Evolutionary conservation across 139 green algal genomes (phyloP).

Genomic region (Edaphochlamys debaryana): DNA sequence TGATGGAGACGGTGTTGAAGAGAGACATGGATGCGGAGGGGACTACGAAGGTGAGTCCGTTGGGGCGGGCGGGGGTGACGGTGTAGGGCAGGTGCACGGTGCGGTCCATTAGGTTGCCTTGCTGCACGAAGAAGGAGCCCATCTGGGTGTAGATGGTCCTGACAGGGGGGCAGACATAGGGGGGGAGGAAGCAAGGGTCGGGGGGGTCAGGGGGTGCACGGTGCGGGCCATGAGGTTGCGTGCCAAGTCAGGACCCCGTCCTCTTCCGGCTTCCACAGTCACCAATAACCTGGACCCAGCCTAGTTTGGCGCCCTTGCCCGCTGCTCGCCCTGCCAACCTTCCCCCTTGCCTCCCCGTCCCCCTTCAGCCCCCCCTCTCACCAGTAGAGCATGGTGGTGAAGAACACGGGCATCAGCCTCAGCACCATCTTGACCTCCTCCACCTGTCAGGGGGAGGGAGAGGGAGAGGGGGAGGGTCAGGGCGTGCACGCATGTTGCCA

Average conservation of each 20-base stretch:
- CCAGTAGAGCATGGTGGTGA: constrained; percentile 90
- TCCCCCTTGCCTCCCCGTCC: too few relatives aligned
- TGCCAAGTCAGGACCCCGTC: too few relatives aligned
- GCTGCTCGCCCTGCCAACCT: background rate
- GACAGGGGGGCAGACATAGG: background rate
- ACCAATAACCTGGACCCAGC: too few relatives aligned
- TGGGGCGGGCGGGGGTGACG: too few relatives aligned
- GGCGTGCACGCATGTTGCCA: too few relatives aligned
- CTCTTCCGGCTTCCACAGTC: too few relatives aligned
- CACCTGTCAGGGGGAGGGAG: constrained; percentile 51
- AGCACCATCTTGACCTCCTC: constrained; percentile 95
- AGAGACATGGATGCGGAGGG: constrained; percentile 86
- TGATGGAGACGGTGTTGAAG: constrained; percentile 90
- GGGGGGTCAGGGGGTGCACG: background rate
- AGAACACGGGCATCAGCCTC: constrained; percentile 92
- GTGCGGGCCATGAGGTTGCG: too few relatives aligned
- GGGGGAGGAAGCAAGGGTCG: background rate
- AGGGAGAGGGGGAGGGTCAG: too few relatives aligned
- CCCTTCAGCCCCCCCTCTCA: background rate
- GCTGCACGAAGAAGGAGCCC: constrained; percentile 90
- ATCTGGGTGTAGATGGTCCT: constrained; percentile 94
- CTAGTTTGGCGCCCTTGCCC: too few relatives aligned
- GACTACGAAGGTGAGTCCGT: constrained; percentile 69
- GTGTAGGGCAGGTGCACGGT: background rate
- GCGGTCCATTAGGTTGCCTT: constrained; percentile 84